Evolutionary conservation across 176 grass and related monocot species (phyloP).

Genomic region (Eremochloa ophiuroides): DNA sequence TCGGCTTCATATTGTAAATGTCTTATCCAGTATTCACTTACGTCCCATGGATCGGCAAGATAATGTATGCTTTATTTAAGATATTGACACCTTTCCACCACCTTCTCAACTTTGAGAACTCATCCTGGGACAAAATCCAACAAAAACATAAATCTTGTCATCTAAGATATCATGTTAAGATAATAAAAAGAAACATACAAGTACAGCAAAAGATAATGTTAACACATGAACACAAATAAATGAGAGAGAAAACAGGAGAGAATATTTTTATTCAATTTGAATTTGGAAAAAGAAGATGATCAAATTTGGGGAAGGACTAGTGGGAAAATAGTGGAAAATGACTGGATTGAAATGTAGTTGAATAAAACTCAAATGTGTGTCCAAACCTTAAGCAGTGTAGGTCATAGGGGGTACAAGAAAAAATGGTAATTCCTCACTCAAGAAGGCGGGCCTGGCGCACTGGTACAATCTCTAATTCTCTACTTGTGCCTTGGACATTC

Average conservation of each 20-base stretch:
- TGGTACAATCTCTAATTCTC: background rate
- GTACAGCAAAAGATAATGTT: background rate
- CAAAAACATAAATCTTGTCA: background rate
- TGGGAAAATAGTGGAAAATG: background rate
- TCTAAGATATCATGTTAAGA: constrained; percentile 14
- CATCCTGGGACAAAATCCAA: constrained; percentile 29
- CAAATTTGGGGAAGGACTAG: background rate
- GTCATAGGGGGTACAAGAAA: background rate
- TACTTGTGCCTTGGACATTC: background rate
- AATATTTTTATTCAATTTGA: background rate
- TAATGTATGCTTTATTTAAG: constrained; percentile 78
- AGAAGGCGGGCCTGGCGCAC: background rate
- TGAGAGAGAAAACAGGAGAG: background rate
- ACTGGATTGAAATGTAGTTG: background rate
- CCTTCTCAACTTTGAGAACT: constrained; percentile 81
- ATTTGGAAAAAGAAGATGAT: background rate
- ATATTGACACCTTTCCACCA: constrained; percentile 99
- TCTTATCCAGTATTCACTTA: constrained; percentile 47
- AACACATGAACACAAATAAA: background rate
- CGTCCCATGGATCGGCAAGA: constrained; percentile 87
- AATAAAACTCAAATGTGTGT: background rate
- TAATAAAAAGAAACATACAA: constrained; percentile 4
- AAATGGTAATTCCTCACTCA: background rate
- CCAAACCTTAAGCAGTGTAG: background rate
- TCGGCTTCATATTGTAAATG: background rate